Evolutionary conservation across 83 land plant genomes (phyloP).

Genomic region (Diphasiastrum complanatum): DNA sequence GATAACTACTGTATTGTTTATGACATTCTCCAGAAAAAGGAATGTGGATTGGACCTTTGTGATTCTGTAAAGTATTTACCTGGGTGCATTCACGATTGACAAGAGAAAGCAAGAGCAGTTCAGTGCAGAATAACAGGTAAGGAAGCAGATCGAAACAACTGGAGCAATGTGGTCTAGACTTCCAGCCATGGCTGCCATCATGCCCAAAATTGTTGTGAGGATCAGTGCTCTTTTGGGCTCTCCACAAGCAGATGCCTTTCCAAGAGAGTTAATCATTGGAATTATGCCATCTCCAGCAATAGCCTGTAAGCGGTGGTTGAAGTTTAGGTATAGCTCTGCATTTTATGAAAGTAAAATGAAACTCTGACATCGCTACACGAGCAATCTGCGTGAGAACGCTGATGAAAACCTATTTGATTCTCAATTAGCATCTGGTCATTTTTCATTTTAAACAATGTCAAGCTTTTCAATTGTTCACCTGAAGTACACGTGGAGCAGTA

Average conservation of each 20-base stretch:
- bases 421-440: too few relatives aligned
- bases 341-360: not conserved
- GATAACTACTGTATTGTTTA: too few relatives aligned
- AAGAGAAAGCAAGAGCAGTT: constrained; percentile 9
- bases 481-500: constrained; percentile 8
- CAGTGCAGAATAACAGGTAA: constrained; percentile 15
- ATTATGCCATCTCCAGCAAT: constrained; percentile 15
- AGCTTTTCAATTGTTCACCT: too few relatives aligned
- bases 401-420: too few relatives aligned
- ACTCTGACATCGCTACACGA: not conserved
- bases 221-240: constrained; percentile 7
- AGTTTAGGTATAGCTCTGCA: not conserved
- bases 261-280: not conserved
- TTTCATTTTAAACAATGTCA: too few relatives aligned
- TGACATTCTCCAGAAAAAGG: not conserved
- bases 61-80: not conserved
- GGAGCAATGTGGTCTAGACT: constrained; percentile 15
- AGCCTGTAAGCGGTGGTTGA: not conserved
- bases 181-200: constrained; percentile 8
- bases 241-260: not conserved
- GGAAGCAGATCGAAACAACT: constrained; percentile 12
- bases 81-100: constrained; percentile 11
- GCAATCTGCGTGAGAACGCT: too few relatives aligned
- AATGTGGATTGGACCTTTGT: not conserved
- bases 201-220: constrained; percentile 6